Conservation (phyloP, 2,329 filamentous ascomycete species). For the Colletotrichum zoysiae region DNA sequence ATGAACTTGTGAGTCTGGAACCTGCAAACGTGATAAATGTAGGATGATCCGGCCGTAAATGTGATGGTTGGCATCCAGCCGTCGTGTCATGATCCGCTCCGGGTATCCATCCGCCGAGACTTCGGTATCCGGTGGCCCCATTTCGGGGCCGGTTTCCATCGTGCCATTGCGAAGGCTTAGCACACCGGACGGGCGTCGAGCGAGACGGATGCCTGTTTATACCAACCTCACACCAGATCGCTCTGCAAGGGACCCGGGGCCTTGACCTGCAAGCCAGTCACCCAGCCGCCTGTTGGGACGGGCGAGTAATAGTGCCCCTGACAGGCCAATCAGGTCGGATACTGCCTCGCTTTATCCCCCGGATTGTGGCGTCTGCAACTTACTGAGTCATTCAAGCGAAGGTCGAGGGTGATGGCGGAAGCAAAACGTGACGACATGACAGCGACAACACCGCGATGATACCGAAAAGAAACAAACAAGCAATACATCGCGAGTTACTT, state of each 20-base stretch:
- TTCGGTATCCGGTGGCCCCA: neutral
- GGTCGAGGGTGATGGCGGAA: neutral
- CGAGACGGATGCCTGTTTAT: neutral
- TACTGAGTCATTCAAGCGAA: constrained; percentile 3
- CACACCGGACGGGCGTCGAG: neutral
- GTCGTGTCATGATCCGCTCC: neutral
- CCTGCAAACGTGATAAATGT: neutral
- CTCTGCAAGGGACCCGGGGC: neutral
- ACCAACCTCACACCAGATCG: neutral
- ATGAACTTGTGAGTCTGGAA: neutral
- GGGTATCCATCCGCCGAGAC: neutral
- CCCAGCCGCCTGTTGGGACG: no score
- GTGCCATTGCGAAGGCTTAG: neutral
- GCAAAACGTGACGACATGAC: neutral
- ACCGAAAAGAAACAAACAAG: neutral
- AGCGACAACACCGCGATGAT: neutral
- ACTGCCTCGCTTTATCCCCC: neutral
- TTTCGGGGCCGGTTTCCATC: neutral
- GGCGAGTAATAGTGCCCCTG: neutral
- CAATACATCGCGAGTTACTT: neutral
- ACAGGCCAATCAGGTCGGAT: neutral
- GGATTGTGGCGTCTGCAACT: constrained; percentile 21
- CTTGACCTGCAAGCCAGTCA: neutral
- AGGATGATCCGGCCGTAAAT: neutral
- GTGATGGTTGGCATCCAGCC: neutral